Evolutionary conservation across 306 rosid species (phyloP), one percentile per base, ranked within the genome.

Genomic region (Lotus japonicus): DNA sequence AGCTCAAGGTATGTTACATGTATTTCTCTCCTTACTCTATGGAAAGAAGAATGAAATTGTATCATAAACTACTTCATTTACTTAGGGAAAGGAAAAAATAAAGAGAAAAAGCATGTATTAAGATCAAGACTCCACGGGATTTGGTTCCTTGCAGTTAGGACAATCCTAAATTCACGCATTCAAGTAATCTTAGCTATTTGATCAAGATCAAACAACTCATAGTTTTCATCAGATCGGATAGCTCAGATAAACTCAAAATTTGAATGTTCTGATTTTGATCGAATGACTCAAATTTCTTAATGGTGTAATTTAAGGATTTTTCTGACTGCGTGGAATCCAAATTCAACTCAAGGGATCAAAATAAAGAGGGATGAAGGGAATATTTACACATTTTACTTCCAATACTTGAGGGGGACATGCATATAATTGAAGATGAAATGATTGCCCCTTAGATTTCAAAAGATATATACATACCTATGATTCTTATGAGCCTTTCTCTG

Each of bases 1-100:
- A 74, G 21, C 52, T 74, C 7, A 61, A 15, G 11, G 79, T 74
- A 55, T 74, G 68, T 56, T 4, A n/a, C 13, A 52, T 15, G 28
- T 6, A 42, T 44, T 17, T 45, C n/a, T 56, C 23, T 55, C 26
- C 56, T 51, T 18, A 51, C 12, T 51, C 31, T 51, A 0, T 4
- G 49, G 6, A n/a, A 42, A 12, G 16, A 12, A 44, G 7, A 12
- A 4, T 11, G 15, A 44, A 11, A n/a, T 44, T n/a, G 5, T 5
- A 44, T 41, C 0, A 41, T 41, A 41, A 44, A 44, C 16, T 44
- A 13, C 13, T 5, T 45, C 14, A 13, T 13, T 1, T 0, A 31
- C 6, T 4, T 4, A 11, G 5, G 13, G 48, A 2, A 43, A 43
- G 0, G 4, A 11, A 11, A 2, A 42, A 43, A n/a, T n/a, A 26